Evolutionary conservation across 495 filamentous ascomycete genomes (phyloP).

Genomic region (Corynascus novoguineensis): DNA sequence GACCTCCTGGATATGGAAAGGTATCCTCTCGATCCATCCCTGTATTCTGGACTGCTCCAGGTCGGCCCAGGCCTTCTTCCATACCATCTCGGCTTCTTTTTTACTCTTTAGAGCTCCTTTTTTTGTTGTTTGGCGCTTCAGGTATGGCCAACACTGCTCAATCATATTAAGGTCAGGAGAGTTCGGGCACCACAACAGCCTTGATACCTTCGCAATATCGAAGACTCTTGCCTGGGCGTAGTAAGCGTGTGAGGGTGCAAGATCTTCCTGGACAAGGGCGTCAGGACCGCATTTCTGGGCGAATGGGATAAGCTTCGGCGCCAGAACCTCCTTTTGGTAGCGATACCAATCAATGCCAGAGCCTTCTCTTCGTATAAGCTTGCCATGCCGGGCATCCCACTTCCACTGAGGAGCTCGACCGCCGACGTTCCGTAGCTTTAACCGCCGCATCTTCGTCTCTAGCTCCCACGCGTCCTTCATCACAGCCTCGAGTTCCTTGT

Average conservation of each 20-base stretch:
- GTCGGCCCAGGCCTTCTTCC: background rate
- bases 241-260: background rate
- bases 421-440: background rate
- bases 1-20: background rate
- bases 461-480: conserved; percentile 14
- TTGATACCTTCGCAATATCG: background rate
- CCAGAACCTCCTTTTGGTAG: background rate
- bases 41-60: background rate
- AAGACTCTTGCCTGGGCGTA: background rate
- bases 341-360: background rate
- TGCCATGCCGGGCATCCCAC: background rate
- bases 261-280: background rate
- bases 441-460: conserved; percentile 10
- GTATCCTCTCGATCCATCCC: background rate
- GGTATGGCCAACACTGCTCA: background rate
- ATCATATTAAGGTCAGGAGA: background rate
- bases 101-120: background rate
- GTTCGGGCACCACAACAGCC: background rate
- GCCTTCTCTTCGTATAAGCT: background rate
- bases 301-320: background rate
- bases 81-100: background rate
- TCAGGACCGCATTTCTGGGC: background rate
- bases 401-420: background rate
- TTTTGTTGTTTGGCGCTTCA: background rate
- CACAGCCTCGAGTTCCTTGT: conserved; percentile 14